Evolutionary conservation across 306 rosid genomes (phyloP), one percentile per base, ranked within the genome.

Genomic region (Medicago arabica): DNA sequence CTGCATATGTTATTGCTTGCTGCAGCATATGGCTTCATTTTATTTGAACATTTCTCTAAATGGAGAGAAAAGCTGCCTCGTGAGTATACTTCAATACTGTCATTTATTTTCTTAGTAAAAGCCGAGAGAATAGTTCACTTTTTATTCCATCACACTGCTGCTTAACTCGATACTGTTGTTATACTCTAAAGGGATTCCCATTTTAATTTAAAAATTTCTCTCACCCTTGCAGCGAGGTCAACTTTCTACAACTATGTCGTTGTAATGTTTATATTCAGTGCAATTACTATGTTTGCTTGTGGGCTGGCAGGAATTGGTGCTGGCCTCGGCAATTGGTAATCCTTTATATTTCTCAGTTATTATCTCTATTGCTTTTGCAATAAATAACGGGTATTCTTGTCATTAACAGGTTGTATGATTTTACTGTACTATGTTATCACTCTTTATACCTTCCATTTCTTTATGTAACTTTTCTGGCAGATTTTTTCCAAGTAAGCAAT

Each of bases 41-140:
- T 90, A 74, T 92, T 87, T 78, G 89, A 86, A 75, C 92, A 88
- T 70, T 85, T 88, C 81, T 83, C 90, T 43, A 90, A 90, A 83
- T 88, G 90, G 93, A 92, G 86, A 85, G 93, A 88, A 74, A 88
- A 86, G 86, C 74, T 88, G 12, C 93, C 93, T 28, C 93, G 96
- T 88, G 80, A 90, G 96, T 85, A 69, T 59, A 73, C 17, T 75
- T 16, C 60, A 38, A 31, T 17, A 25, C 47, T 82, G 67, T 38
- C 14, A 23, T 54, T 58, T 23, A n/a, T n/a, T 14, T 85, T 82
- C 75, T 34, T 6, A 51, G 84, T 82, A 85, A 78, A 82, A 82
- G 82, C 80, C 84, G 74, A 72, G 75, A 82, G 82, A 82, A 79
- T 82, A 84, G 72, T 77, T 84, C 83, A 67, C 81, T 55, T 0